Evolutionary conservation across 805 yeast species (phyloP).

Genomic region (Cyberlindnera amylophila): DNA sequence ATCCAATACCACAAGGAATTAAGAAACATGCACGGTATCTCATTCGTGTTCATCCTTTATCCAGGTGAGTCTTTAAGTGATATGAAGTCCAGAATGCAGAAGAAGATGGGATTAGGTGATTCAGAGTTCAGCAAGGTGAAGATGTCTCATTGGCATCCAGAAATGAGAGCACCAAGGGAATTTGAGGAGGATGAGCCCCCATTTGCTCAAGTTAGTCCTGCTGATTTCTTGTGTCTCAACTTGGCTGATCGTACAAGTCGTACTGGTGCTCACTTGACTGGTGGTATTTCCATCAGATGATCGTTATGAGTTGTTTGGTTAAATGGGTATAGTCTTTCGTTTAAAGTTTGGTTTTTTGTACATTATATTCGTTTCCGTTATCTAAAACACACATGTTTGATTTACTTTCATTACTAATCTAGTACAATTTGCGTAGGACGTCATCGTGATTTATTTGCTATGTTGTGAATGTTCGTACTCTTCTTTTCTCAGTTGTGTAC

Average conservation of each 20-base stretch:
- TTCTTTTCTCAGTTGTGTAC: conserved; percentile 66
- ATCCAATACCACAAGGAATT: conserved; percentile 75
- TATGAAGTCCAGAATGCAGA: conserved; percentile 65
- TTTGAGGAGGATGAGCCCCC: conserved; percentile 17
- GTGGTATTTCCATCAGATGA: conserved; percentile 39
- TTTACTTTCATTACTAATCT: too few species aligned
- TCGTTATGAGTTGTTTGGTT: neutral
- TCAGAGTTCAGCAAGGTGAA: conserved; percentile 76
- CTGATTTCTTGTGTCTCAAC: conserved; percentile 63
- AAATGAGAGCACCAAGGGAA: conserved; percentile 36
- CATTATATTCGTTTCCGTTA: too few species aligned
- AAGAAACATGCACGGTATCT: conserved; percentile 70
- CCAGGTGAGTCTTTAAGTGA: conserved; percentile 62
- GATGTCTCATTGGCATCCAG: conserved; percentile 35
- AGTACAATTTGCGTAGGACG: too few species aligned
- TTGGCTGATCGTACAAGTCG: conserved; percentile 34
- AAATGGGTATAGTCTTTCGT: neutral
- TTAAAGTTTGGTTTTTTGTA: neutral
- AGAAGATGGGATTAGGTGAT: conserved; percentile 68
- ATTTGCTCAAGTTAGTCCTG: too few species aligned
- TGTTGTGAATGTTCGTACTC: conserved; percentile 9
- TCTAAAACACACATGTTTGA: too few species aligned
- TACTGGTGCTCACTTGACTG: conserved; percentile 43
- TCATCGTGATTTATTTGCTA: too few species aligned
- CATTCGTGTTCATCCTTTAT: conserved; percentile 71